These are phyloP conservation scores for Chaetomium sp. DNA, from an alignment of 2,329 filamentous ascomycete genomes.

Conservation along the genomic window DNA sequence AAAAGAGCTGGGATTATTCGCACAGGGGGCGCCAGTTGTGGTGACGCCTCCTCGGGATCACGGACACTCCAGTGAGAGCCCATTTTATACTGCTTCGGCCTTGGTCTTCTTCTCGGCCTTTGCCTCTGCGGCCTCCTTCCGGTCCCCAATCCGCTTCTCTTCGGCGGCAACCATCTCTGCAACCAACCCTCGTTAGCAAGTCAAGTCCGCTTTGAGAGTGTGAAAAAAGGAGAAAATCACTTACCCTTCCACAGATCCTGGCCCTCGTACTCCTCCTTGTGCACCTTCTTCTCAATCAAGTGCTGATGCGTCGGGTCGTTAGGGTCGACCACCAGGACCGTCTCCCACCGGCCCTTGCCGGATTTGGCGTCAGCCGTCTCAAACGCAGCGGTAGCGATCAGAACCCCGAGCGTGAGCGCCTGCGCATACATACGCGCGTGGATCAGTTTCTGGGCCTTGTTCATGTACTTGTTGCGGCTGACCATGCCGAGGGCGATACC, in stretches of 20 bases:
- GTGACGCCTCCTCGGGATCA: neutral
- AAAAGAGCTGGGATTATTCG: neutral
- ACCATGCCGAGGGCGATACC: slow-evolving; percentile 67
- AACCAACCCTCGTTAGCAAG: slow-evolving; percentile 6
- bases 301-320: slow-evolving; percentile 77
- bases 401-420: slow-evolving; percentile 75
- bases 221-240: slow-evolving; percentile 25
- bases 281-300: slow-evolving; percentile 77
- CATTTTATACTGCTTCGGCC: slow-evolving; percentile 18
- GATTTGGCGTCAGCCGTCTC: slow-evolving; percentile 72
- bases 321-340: slow-evolving; percentile 71
- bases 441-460: slow-evolving; percentile 77
- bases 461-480: slow-evolving; percentile 68
- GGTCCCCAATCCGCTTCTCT: slow-evolving; percentile 51
- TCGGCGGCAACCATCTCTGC: slow-evolving; percentile 77
- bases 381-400: slow-evolving; percentile 75
- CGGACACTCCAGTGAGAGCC: slow-evolving; percentile 13
- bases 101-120: slow-evolving; percentile 11
- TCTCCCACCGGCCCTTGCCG: slow-evolving; percentile 76
- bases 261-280: slow-evolving; percentile 79
- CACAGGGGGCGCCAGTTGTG: neutral
- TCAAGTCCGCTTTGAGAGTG: neutral
- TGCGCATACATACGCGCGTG: slow-evolving; percentile 94
- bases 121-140: slow-evolving; percentile 30
- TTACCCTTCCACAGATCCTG: slow-evolving; percentile 89